Percentiles rank a stretch among this genome's conserved stretches.
These are phyloP conservation scores for Balakata baccata DNA, from an alignment of 345 rosid genomes.

Conservation along the genomic window DNA sequence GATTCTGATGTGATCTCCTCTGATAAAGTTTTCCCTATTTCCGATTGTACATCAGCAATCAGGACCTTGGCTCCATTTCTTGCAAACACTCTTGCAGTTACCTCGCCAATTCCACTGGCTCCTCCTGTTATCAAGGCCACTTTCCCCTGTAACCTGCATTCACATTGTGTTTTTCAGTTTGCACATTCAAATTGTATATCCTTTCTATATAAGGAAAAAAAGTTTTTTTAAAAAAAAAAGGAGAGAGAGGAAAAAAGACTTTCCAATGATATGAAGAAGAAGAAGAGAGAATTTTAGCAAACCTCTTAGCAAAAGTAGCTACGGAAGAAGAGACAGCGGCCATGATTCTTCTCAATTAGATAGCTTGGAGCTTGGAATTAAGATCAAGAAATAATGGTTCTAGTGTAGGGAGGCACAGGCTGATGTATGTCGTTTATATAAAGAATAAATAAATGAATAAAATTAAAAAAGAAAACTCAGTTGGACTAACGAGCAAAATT, in stretches of 20 bases:
- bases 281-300: background rate
- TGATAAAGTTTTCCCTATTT: background rate
- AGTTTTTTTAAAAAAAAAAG: too few relatives aligned
- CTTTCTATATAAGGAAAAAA: too few relatives aligned
- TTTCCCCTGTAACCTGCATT: slow-evolving; percentile 8
- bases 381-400: too few relatives aligned
- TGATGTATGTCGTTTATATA: too few relatives aligned
- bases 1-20: background rate
- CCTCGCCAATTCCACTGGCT: slow-evolving; percentile 7
- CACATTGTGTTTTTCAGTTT: background rate
- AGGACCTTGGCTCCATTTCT: slow-evolving; percentile 3
- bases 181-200: too few relatives aligned
- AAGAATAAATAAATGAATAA: too few relatives aligned
- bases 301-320: background rate
- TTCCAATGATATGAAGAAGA: background rate
- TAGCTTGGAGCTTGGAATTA: too few relatives aligned
- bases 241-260: too few relatives aligned
- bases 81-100: background rate
- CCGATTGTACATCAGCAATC: slow-evolving; percentile 2
- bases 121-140: slow-evolving; percentile 5
- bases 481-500: too few relatives aligned
- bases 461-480: too few relatives aligned
- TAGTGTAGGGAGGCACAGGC: too few relatives aligned
- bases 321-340: background rate
- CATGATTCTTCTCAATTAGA: background rate